Base-by-base conservation (phyloP, 2,329 filamentous ascomycete species). In the Xylariaceae sp. region DNA sequence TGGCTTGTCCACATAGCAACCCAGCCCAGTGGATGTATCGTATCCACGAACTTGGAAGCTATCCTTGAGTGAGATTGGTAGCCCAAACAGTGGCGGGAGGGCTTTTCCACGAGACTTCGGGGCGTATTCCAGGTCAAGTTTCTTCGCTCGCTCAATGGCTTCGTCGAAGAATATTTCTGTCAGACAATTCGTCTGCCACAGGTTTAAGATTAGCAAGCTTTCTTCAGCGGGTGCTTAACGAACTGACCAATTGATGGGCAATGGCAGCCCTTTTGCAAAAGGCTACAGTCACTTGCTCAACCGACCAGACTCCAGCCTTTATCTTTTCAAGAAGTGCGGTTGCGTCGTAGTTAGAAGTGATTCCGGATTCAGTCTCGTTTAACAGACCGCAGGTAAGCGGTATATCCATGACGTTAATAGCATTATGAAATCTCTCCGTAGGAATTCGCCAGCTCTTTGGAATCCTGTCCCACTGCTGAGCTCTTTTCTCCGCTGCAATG, bases 41-140 rank as follows among this genome's bases (percentile, higher is more conserved):
- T 46, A 28, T 6, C 65, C 67, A 2, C 12, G 16, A 14, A 69
- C 53, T 47, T 65, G 61, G 29, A 67, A 68, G n/a, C 53, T 56
- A 34, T 74, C 73, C 50, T 73, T 88, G 39, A 88, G 74, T 0
- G 81, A 55, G n/a, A 84, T 74, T 1, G 82, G 82, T 2, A 84
- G 72, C 6, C 85, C 86, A 70, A 87, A 84, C 2, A 89, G 75
- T 7, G 84, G 83, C 0, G 85, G 84, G 3, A 80, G 62, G 0
- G 78, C 68, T 60, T 74, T 70, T 0, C 75, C 72, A 3, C 65
- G 21, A n/a, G 14, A 4, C 6, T 33, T 39, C 9, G 21, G 33
- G 17, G 14, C 44, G 44, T n/a, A 14, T 26, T 14, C 69, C 61
- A n/a, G n/a, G 67, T 83, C 82, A 3, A 82, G 67, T 3, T 67